Base-by-base conservation (phyloP, 768 basidiomycete species). In the Kondoa subrosea region DNA sequence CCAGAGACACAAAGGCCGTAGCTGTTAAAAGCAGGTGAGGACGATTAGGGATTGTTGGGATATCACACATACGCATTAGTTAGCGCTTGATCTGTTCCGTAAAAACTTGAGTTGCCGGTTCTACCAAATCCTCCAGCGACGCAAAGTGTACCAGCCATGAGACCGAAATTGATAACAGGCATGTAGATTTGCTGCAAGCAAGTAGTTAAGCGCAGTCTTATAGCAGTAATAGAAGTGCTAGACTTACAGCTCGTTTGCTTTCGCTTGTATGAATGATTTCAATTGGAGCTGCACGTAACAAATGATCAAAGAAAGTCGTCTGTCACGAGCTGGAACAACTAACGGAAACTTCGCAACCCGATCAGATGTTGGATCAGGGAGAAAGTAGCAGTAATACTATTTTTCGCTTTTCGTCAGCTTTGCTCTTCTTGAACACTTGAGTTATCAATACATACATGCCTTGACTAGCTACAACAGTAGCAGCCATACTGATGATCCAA, bases 311-410 rank as follows among this genome's bases (percentile, higher is more conserved):
- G 15, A 3, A 32, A 30, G 61, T 12, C 12, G 27, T 3, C 61
- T 27, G 3, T 63, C 27, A 15, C 16, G 15, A 8, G 8, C 61
- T 33, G 34, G 58, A 4, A 12, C 4, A 4, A 33, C 61, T 8
- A 31, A 63, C 61, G 61, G n/a, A 63, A 63, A 80, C 34, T 81
- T 79, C 83, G 82, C 76, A 81, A 80, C 72, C 83, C 84, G 70
- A 86, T 81, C 60, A 87, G 77, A 75, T 87, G 86, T 71, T 87
- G 84, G 2, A 83, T 69, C 56, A 78, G 69, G 4, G 73, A 74
- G 71, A 79, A 87, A 0, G 83, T 82, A 0, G 84, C 86, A 0
- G 85, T 84, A 72, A 87, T 86, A 80, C 86, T 80, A 4, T 85
- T 83, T 76, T 12, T 84, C 84, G 56, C 84, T 80, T 62, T 84